These are phyloP conservation scores for Aspergillus clavatus DNA, from an alignment of 2,329 filamentous ascomycete species.

Conservation along the genomic window DNA sequence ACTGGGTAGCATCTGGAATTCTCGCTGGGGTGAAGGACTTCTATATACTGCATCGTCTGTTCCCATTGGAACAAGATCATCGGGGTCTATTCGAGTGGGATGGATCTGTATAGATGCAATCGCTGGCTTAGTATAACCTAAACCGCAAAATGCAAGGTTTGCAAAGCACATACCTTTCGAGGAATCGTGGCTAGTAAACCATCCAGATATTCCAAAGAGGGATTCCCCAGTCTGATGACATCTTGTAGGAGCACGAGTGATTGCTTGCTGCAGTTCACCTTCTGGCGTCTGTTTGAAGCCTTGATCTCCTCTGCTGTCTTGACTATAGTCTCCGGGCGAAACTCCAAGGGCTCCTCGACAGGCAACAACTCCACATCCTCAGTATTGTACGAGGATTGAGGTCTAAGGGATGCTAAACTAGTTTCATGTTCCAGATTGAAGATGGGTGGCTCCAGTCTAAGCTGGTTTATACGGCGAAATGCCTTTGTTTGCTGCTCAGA, in stretches of 20 bases:
- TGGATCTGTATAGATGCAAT: background rate
- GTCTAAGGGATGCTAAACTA: conserved; percentile 34
- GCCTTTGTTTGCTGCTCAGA: conserved; percentile 19
- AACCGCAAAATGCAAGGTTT: background rate
- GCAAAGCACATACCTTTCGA: conserved; percentile 21
- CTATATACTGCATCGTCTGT: background rate
- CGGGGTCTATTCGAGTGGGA: background rate
- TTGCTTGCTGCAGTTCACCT: conserved; percentile 21
- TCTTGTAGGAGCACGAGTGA: conserved; percentile 25
- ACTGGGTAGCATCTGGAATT: conserved; percentile 11
- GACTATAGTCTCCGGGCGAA: background rate
- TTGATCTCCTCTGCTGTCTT: background rate
- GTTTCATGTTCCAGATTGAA: conserved; percentile 43
- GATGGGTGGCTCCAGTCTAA: conserved; percentile 46
- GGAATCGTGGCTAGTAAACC: conserved; percentile 14
- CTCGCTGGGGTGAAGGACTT: conserved; percentile 1
- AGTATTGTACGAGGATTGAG: conserved; percentile 2
- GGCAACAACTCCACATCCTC: background rate
- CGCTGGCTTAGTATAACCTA: background rate
- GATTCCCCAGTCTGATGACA: conserved; percentile 22
- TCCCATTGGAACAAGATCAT: conserved; percentile 4
- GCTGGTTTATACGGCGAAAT: conserved; percentile 16
- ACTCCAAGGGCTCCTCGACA: background rate
- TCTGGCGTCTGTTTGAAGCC: conserved; percentile 18
- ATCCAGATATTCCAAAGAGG: conserved; percentile 19